Evolutionary conservation across 768 basidiomycete genomes (phyloP), one percentile per base, ranked within the genome.

Genomic region (Coprinellus micaceus): DNA sequence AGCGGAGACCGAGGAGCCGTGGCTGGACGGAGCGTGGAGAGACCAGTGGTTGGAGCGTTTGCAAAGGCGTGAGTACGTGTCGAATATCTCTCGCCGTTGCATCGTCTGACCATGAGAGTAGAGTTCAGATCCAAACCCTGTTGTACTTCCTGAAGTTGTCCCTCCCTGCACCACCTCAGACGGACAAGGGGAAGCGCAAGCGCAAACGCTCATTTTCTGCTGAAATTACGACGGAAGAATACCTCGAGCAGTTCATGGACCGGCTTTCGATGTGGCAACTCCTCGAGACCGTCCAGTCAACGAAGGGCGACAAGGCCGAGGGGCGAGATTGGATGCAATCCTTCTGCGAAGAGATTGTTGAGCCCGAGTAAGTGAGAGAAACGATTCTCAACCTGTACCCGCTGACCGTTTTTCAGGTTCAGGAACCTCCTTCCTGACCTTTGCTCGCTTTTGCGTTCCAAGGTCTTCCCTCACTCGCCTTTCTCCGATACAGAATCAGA

Each of bases 221-320:
- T 21, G 64, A 66, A 26, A 61, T 62, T 55, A 66, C 60, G 51
- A 65, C 53, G 1, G 80, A 82, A 49, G 85, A 83, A n/a, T 75
- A 77, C 24, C 68, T 90, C 1, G 88, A 91, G 65, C 73, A 75
- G 1, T 84, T 86, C 68, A 89, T 90, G 85, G 89, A 91, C 69
- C 88, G 85, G 63, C 68, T 92, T 6, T 87, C 85, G 3, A 83
- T 80, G 71, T 89, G 88, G 88, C 90, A 91, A 63, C 79, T 91
- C 21, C 66, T 86, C 55, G 69, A 73, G 24, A 58, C 39, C 25
- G 52, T 24, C 30, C 58, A 41, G 37, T 19, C n/a, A 51, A 25
- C n/a, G 36, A 19, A 64, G 49, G 48, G 50, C 56, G 41, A 49
- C 43, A 47, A 63, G 52, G 59, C 57, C 57, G 49, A 75, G 19